Evolutionary conservation across 257 asterid genomes (phyloP).

Genomic region (Salvia hispanica): DNA sequence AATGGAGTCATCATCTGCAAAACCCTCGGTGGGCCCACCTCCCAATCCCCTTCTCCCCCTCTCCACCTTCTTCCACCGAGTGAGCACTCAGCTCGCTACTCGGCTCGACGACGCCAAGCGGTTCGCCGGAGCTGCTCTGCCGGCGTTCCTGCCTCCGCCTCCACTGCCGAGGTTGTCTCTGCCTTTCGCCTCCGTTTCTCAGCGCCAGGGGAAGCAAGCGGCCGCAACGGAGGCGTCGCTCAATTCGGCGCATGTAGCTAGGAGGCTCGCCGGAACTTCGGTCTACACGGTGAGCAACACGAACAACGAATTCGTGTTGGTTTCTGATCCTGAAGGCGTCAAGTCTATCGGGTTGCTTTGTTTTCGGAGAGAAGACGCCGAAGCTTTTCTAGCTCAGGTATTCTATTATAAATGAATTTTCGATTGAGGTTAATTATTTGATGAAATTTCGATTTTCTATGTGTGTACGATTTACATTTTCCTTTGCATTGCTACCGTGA

Average conservation of each 20-base stretch:
- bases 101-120: slow-evolving; percentile 64
- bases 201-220: slow-evolving; percentile 49
- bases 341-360: slow-evolving; percentile 95
- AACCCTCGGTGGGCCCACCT: slow-evolving; percentile 51
- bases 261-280: slow-evolving; percentile 74
- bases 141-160: slow-evolving; percentile 34
- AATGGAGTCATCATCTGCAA: slow-evolving; percentile 62
- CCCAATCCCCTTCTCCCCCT: slow-evolving; percentile 60
- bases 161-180: slow-evolving; percentile 36
- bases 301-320: slow-evolving; percentile 82
- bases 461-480: not conserved
- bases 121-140: slow-evolving; percentile 53
- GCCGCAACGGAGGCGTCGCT: slow-evolving; percentile 36
- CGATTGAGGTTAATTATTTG: not conserved
- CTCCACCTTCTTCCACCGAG: slow-evolving; percentile 66
- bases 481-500: slow-evolving; percentile 9
- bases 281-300: slow-evolving; percentile 91
- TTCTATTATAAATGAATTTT: not conserved
- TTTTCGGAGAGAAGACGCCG: slow-evolving; percentile 91
- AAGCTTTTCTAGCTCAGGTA: slow-evolving; percentile 94
- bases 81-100: slow-evolving; percentile 62
- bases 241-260: slow-evolving; percentile 72
- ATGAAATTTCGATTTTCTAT: not conserved
- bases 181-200: slow-evolving; percentile 82
- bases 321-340: slow-evolving; percentile 68